Base-by-base conservation (phyloP, 345 rosid species). In the Euphorbia pulcherrima region DNA sequence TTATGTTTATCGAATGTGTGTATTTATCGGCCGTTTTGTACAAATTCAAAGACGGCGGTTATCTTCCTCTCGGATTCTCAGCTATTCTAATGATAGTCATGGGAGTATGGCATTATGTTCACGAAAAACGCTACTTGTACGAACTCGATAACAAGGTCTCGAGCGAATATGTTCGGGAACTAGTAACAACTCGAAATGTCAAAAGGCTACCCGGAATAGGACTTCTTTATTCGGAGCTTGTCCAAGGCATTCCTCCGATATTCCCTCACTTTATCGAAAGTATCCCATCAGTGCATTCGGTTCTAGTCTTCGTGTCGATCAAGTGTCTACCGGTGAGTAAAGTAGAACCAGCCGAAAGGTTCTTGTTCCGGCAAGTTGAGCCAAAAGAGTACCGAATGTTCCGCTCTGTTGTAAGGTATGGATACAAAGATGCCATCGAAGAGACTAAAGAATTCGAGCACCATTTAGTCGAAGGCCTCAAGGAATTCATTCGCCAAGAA, bases 241-340 rank as follows among this genome's bases (percentile, higher is more conserved):
- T 86, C 16, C 89, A 90, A 14, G 96, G 96, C 33, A 86, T 87
- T 47, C 90, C 96, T 52, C 98, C 90, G 0, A 79, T 90, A 44
- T 82, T 88, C 61, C 72, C 89, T 21, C 97, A 90, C 40, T 88
- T 81, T 64, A 56, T 92, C 1, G 61, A 84, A 2, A 86, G 79
- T 56, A 68, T 92, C 28, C 88, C 92, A 0, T 79, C 92, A 1
- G 70, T 82, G 5, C 98, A 87, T 61, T 87, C 87, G 0, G 85
- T 92, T 68, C 69, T 88, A 0, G 84, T 92, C 30, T 75, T 88
- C 50, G 84, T 92, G 71, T 88, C 96, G 0, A 79, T 88, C 66
- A 90, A 90, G 83, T 68, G 68, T 18, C 60, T 92, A 27, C 96
- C 96, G 0, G 78, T 90, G 6, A 83, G 78, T 65, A 85, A 70